Evolutionary conservation across 1,284 basidiomycete genomes (phyloP).

Genomic region (Baeospora myosura): DNA sequence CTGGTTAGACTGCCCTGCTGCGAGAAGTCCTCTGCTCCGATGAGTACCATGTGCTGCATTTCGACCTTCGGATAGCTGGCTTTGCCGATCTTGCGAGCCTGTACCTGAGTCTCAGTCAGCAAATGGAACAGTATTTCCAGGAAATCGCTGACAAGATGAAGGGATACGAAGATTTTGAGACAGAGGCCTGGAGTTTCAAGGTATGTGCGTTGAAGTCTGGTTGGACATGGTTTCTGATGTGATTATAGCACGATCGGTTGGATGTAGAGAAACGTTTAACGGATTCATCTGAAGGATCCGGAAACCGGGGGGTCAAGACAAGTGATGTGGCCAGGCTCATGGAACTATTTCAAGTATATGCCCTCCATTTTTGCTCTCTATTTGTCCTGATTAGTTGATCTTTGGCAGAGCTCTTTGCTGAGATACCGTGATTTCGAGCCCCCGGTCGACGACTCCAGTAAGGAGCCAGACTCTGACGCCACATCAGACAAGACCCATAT

Average conservation of each 20-base stretch:
- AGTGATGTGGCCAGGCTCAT: constrained; percentile 77
- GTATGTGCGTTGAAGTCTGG: constrained; percentile 25
- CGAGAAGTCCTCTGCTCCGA: constrained; percentile 65
- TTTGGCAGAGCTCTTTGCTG: constrained; percentile 53
- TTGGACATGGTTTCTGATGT: not conserved
- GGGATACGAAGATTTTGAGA: constrained; percentile 69
- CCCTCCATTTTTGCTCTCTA: constrained; percentile 5
- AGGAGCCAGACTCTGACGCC: not conserved
- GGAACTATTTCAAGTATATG: constrained; percentile 68
- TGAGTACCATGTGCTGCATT: constrained; percentile 72
- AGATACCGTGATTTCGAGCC: constrained; percentile 68
- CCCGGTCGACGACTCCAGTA: constrained; percentile 19
- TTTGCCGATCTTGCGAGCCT: constrained; percentile 74
- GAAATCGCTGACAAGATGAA: constrained; percentile 49
- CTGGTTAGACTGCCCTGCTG: constrained; percentile 61
- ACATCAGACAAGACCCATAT: constrained; percentile 9
- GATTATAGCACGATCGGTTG: constrained; percentile 59
- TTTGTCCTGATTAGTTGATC: constrained; percentile 7
- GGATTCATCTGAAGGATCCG: constrained; percentile 29
- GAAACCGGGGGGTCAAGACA: constrained; percentile 48
- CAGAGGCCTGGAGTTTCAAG: constrained; percentile 72
- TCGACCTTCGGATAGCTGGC: constrained; percentile 76
- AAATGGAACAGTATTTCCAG: constrained; percentile 77
- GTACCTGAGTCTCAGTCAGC: constrained; percentile 66
- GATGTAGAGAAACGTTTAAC: constrained; percentile 56